Conservation (phyloP, 1,284 basidiomycete species). For the Rhodofomes roseus region DNA sequence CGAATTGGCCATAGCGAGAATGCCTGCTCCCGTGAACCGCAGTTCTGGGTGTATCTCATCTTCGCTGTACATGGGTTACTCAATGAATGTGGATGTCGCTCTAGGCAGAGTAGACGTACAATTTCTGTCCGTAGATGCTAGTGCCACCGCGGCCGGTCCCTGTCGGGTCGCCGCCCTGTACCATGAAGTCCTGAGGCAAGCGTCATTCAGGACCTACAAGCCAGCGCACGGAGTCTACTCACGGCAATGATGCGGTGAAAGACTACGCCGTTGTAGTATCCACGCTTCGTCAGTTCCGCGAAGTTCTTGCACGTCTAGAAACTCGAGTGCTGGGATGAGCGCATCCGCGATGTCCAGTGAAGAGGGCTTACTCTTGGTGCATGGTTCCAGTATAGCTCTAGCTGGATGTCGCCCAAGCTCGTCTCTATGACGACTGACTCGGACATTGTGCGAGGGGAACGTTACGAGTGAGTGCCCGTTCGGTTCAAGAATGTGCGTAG, state of each 20-base stretch:
- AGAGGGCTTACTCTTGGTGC: slow-evolving; percentile 69
- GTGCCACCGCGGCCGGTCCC: slow-evolving; percentile 94
- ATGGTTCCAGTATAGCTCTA: slow-evolving; percentile 91
- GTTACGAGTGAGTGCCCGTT: too few species aligned
- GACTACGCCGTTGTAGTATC: slow-evolving; percentile 82
- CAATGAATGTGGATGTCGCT: not conserved
- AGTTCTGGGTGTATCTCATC: slow-evolving; percentile 88
- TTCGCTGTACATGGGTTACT: slow-evolving; percentile 59
- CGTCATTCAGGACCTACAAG: slow-evolving; percentile 6
- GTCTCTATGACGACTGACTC: slow-evolving; percentile 81
- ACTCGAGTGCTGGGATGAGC: slow-evolving; percentile 5
- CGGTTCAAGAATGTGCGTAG: not conserved
- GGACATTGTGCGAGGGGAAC: slow-evolving; percentile 25
- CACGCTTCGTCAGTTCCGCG: slow-evolving; percentile 76
- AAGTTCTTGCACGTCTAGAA: slow-evolving; percentile 92
- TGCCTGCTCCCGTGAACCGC: slow-evolving; percentile 93
- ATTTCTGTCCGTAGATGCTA: slow-evolving; percentile 89
- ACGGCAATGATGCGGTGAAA: slow-evolving; percentile 91
- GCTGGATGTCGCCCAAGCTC: slow-evolving; percentile 80
- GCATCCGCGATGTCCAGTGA: slow-evolving; percentile 4
- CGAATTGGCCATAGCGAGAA: slow-evolving; percentile 95
- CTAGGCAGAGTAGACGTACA: too few species aligned
- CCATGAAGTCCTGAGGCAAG: slow-evolving; percentile 80
- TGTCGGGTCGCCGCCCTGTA: slow-evolving; percentile 92
- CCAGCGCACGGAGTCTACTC: slow-evolving; percentile 22